A percentile compares a stretch with the other conserved stretches of the same genome.
These are phyloP conservation scores for Cytospora chrysosperma DNA, from an alignment of 2,329 filamentous ascomycete genomes.

Conservation along the genomic window DNA sequence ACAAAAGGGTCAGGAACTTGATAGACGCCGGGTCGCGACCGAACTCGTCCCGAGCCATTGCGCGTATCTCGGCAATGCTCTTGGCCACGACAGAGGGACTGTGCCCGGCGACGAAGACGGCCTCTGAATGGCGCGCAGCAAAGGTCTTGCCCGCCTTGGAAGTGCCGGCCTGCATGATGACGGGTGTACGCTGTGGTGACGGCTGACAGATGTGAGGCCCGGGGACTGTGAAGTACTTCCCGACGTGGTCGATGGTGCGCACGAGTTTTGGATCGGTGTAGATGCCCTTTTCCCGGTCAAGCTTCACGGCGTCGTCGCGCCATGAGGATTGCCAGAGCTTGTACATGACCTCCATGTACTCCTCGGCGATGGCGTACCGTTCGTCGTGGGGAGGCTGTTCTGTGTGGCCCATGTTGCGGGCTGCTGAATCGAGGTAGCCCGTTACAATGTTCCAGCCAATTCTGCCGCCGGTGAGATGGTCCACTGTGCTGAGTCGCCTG, in stretches of 20 bases:
- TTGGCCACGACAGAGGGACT: constrained; percentile 53
- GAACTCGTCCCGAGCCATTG: constrained; percentile 45
- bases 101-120: constrained; percentile 61
- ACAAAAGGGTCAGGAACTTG: constrained; percentile 61
- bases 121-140: constrained; percentile 63
- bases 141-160: constrained; percentile 60
- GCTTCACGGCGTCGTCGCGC: constrained; percentile 63
- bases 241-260: constrained; percentile 64
- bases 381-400: constrained; percentile 54
- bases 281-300: constrained; percentile 56
- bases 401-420: constrained; percentile 59
- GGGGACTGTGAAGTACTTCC: constrained; percentile 62
- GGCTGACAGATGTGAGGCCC: constrained; percentile 62
- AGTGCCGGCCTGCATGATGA: constrained; percentile 64
- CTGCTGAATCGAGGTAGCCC: constrained; percentile 68
- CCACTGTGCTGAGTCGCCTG: constrained; percentile 62
- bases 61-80: constrained; percentile 57
- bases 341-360: constrained; percentile 63
- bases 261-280: constrained; percentile 55
- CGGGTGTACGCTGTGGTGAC: constrained; percentile 61
- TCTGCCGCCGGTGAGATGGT: constrained; percentile 65
- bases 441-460: constrained; percentile 67
- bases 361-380: constrained; percentile 62
- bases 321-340: constrained; percentile 62
- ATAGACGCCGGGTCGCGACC: constrained; percentile 54